Base-by-base conservation (phyloP, 2,329 filamentous ascomycete species). In the Diplodia scrobiculata region DNA sequence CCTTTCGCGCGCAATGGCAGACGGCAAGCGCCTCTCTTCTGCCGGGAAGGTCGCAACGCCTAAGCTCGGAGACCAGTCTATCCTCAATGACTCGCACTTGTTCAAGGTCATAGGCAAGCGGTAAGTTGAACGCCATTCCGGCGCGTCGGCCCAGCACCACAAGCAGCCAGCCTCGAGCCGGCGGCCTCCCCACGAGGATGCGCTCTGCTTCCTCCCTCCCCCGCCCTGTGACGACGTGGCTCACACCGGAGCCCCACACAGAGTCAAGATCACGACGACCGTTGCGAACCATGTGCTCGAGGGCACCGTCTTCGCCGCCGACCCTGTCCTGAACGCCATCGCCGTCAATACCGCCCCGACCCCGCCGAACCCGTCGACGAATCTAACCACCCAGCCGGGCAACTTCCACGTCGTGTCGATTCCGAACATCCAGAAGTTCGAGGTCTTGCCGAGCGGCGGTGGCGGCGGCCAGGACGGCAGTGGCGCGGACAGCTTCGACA, bases 321-420 rank as follows among this genome's bases (percentile, higher is more conserved):
- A 84, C 73, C 84, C 85, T 29, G 79, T 85, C 71, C 84, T 85
- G 66, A 87, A 87, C 71, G 79, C 87, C 66, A 79, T 89, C 70
- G 85, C 84, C 52, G 82, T 89, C 75, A 86, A 87, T 76, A 86
- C 82, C 19, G 80, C 80, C 13, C 75, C 81, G 19, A 72, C 80
- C 11, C 74, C 80, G 11, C 75, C 79, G 25, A 79, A 80, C 67
- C 75, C 79, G 13, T 73, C 79, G n/a, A 75, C 79, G 7, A 73
- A 75, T 41, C 70, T 76, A 25, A 73, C 78, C 27, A 75, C 74
- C 68, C 69, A 76, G 70, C 77, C 81, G 5, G 83, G 84, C 67
- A 81, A 87, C 73, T 88, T 86, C 73, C 85, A 84, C 71, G 81
- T 88, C 72, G 82, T 89, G 67, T 84, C 86, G 3, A 79, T 88